Percentiles rank a stretch among this genome's conserved stretches.
Conservation (phyloP, 495 filamentous ascomycete species). For the Halenospora varia region DNA sequence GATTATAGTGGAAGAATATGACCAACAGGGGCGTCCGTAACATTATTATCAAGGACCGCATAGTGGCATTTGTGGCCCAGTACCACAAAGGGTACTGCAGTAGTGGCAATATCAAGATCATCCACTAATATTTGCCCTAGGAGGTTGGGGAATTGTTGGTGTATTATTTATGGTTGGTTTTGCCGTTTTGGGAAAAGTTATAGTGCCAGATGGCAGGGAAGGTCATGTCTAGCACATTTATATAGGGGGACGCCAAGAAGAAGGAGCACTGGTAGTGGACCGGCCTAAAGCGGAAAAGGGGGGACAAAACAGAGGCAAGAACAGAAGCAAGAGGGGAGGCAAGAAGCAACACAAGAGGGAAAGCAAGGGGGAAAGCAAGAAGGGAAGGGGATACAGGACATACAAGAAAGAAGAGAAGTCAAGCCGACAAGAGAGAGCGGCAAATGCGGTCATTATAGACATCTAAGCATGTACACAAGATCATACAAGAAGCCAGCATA, state of each 20-base stretch:
- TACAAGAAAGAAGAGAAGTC: neutral
- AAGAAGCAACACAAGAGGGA: neutral
- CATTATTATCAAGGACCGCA: conserved; percentile 8
- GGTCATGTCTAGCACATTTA: neutral
- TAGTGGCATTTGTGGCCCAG: conserved; percentile 5
- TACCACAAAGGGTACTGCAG: conserved; percentile 2
- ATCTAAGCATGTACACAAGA: neutral
- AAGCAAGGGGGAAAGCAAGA: neutral
- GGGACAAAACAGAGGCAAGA: neutral
- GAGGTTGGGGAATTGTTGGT: neutral
- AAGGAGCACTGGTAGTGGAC: neutral
- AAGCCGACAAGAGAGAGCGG: neutral
- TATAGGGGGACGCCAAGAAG: neutral
- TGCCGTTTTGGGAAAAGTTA: neutral
- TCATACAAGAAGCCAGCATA: neutral
- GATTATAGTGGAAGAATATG: conserved; percentile 25
- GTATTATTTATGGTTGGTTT: neutral
- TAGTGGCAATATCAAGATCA: conserved; percentile 3
- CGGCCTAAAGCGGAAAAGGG: neutral
- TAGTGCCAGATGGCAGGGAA: neutral
- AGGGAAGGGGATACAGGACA: neutral
- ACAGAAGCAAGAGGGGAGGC: neutral
- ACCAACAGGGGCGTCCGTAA: conserved; percentile 9
- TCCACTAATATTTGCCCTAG: neutral
- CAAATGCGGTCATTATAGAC: neutral